A percentile compares a stretch with the other conserved stretches of the same genome.
Evolutionary conservation across 1,139 yeast genomes (phyloP).

Genomic region (Hemisphaericaspora lyxosophila): DNA sequence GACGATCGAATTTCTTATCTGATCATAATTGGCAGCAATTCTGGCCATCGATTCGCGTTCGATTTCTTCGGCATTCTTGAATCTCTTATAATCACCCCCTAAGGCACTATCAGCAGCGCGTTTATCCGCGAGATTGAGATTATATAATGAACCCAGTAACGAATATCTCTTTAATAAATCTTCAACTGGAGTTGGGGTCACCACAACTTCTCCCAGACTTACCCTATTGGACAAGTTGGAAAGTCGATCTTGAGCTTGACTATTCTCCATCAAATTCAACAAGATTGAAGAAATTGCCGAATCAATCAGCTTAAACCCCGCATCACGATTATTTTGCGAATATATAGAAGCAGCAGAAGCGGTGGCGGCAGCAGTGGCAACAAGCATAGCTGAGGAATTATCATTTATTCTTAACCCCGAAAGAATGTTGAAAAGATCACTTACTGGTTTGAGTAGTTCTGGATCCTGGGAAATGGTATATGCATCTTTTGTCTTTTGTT

Average conservation of each 20-base stretch:
- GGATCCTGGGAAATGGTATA: conserved; percentile 18
- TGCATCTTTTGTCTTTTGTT: conserved; percentile 2
- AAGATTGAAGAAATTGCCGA: conserved; percentile 5
- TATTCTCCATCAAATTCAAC: neutral
- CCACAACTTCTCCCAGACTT: neutral
- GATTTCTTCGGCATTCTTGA: neutral
- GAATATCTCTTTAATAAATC: neutral
- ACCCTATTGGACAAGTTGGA: neutral
- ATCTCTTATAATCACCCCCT: conserved; percentile 4
- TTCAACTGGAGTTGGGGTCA: neutral
- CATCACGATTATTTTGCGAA: conserved; percentile 9
- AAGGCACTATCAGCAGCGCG: neutral
- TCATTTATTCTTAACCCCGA: conserved; percentile 35
- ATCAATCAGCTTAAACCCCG: conserved; percentile 7
- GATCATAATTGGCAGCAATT: conserved; percentile 4
- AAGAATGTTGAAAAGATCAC: conserved; percentile 38
- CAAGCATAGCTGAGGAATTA: conserved; percentile 36
- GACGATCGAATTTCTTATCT: conserved; percentile 15
- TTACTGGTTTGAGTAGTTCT: conserved; percentile 24
- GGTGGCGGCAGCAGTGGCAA: conserved; percentile 41
- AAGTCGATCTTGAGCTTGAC: neutral
- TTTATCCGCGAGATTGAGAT: conserved; percentile 5
- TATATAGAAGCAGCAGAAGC: conserved; percentile 39
- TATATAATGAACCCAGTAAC: conserved; percentile 3
- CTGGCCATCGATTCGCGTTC: conserved; percentile 4